phyloP scores from a whole-genome alignment of 2,329 filamentous ascomycete species.

The Apiospora saccharicola region DNA sequence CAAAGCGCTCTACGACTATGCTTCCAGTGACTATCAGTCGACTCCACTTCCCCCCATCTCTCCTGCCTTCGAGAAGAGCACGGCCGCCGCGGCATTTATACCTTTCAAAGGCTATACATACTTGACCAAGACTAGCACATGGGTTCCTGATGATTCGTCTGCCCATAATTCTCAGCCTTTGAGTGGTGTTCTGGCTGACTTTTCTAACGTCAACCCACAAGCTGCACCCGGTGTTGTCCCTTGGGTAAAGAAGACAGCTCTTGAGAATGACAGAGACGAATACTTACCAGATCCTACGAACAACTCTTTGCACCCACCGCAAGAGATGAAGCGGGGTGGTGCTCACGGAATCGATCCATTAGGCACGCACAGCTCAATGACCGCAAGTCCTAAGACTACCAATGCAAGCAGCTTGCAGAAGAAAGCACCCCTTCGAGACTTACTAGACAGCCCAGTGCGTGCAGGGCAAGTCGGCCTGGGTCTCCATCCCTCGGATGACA shows the following conservation, averaged over 20 bases:
- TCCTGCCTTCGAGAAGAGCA: slow-evolving; percentile 16
- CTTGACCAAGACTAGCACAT: background rate
- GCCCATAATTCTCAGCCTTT: background rate
- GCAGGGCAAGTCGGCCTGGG: background rate
- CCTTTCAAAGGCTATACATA: slow-evolving; percentile 3
- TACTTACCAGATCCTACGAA: background rate
- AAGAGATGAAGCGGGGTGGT: background rate
- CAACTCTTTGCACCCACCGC: background rate
- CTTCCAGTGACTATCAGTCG: background rate
- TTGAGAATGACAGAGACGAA: background rate
- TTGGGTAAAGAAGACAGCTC: slow-evolving; percentile 7
- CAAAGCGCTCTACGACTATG: background rate
- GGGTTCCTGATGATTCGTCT: background rate
- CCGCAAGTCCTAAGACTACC: slow-evolving; percentile 22
- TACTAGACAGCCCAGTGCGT: background rate
- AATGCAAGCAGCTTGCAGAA: slow-evolving; percentile 16
- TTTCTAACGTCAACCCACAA: slow-evolving; percentile 14
- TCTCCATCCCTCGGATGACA: background rate
- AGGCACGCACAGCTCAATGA: slow-evolving; percentile 5
- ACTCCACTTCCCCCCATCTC: background rate
- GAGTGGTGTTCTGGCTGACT: background rate
- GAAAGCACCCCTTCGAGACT: background rate
- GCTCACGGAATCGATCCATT: background rate
- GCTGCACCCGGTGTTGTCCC: slow-evolving; percentile 15
- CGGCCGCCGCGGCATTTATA: background rate